Base-by-base conservation (phyloP, 2,329 filamentous ascomycete species). In the Aspergillus sp. region DNA sequence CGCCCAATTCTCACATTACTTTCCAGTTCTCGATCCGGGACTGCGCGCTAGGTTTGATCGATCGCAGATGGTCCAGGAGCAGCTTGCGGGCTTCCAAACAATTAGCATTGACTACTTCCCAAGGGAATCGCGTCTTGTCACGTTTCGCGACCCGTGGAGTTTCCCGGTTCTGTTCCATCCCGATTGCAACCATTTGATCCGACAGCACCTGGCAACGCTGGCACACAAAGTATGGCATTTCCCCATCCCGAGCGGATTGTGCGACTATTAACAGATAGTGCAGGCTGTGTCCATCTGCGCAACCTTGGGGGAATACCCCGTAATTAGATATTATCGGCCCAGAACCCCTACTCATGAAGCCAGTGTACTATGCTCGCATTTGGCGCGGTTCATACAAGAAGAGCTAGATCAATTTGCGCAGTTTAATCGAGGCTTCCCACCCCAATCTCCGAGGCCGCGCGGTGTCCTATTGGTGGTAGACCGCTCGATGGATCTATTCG, bases 131-230 rank as follows among this genome's bases (percentile, higher is more conserved):
- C 90, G 96, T 68, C 79, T 99, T 41, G 82, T 97, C 66, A 96
- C 91, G 0, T 97, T 99, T 69, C 83, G 90, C 70, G 93, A 99
- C 71, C 93, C 95, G 1, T 96, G 90, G 87, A 98, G 93, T 76
- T 99, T 99, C 69, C 92, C 92, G 1, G 84, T 93, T 52, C 81
- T 99, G 58, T 99, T 90, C 77, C 93, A 99, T 71, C 93, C 93
- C 1, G 86, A 84, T 54, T 98, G 95, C 77, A 96, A 96, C 73
- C 83, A 86, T 63, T 79, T 97, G 44, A 89, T 99, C 41, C 85
- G 88, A 49, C 83, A 84, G 55, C 93, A 99, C 72, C 86, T 99
- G 83, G 87, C 93, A 70, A 82, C 85, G 40, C 78, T 98, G 55
- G 91, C 95, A 27, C 90, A 96, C 73, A 97, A 93, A 86, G 92